These are phyloP conservation scores for Aquilaria yunnanensis DNA, from an alignment of 345 rosid genomes.

Conservation along the genomic window DNA sequence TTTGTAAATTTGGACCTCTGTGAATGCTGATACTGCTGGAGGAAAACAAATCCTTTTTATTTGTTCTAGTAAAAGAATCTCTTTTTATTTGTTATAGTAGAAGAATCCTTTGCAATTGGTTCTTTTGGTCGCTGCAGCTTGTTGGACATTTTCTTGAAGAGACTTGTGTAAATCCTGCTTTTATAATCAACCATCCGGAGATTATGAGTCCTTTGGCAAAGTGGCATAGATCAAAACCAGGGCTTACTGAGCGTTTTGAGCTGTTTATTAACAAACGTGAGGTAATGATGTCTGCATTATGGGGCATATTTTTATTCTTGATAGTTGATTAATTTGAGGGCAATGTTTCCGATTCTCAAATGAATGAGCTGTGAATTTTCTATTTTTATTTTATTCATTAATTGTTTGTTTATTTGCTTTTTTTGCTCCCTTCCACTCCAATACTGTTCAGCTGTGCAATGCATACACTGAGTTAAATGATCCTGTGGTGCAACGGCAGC, in stretches of 20 bases:
- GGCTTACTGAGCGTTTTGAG: constrained; percentile 91
- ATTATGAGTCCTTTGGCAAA: constrained; percentile 91
- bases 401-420: constrained; percentile 4
- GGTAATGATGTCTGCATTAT: constrained; percentile 24
- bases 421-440: no score
- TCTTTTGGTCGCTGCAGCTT: constrained; percentile 41
- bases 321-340: no score
- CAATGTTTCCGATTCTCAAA: not conserved
- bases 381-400: constrained; percentile 1
- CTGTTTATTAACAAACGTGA: constrained; percentile 88
- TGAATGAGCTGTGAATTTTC: not conserved
- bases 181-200: constrained; percentile 88
- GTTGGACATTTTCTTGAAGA: constrained; percentile 95
- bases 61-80: no score
- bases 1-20: not conserved
- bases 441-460: constrained; percentile 56
- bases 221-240: constrained; percentile 68
- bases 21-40: not conserved
- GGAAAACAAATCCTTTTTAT: not conserved
- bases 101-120: no score
- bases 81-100: no score
- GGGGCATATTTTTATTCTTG: no score
- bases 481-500: constrained; percentile 89
- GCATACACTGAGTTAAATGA: constrained; percentile 98
- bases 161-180: constrained; percentile 86